Percentiles rank a stretch among this genome's conserved stretches.
Conservation (phyloP, 2,329 filamentous ascomycete genomes). For the Metarhizium robertsii region DNA sequence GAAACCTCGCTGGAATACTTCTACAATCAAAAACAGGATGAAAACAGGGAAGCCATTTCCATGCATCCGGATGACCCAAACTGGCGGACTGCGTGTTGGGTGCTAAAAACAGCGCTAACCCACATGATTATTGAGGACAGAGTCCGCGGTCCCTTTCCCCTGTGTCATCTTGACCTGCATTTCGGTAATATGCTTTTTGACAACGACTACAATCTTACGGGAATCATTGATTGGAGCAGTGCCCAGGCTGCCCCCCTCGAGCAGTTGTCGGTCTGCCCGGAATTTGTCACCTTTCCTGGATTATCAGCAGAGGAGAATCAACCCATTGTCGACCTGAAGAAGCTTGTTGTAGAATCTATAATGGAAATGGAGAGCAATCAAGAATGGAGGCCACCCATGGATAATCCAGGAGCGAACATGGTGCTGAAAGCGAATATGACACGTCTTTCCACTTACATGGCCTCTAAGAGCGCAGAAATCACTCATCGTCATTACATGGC, state of each 20-base stretch:
- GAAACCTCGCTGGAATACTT: slow-evolving; percentile 21
- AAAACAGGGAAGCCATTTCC: slow-evolving; percentile 13
- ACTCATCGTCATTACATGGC: slow-evolving; percentile 14
- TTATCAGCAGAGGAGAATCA: slow-evolving; percentile 18
- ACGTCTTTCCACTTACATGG: slow-evolving; percentile 12
- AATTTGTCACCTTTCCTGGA: slow-evolving; percentile 20
- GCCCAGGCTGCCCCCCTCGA: slow-evolving; percentile 25
- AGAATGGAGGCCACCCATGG: slow-evolving; percentile 6
- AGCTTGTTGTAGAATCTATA: slow-evolving; percentile 8
- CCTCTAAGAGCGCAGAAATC: slow-evolving; percentile 12
- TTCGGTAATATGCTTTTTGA: slow-evolving; percentile 32
- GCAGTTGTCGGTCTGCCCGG: slow-evolving; percentile 24
- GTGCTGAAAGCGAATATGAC: slow-evolving; percentile 4
- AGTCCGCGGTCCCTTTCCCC: slow-evolving; percentile 24
- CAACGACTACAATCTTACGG: slow-evolving; percentile 27
- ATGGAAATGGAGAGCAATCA: slow-evolving; percentile 8
- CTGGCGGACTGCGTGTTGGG: slow-evolving; percentile 21
- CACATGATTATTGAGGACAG: slow-evolving; percentile 20
- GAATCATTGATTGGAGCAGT: slow-evolving; percentile 25
- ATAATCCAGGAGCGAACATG: slow-evolving; percentile 4
- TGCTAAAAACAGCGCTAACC: slow-evolving; percentile 18
- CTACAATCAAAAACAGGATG: slow-evolving; percentile 14
- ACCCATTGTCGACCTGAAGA: slow-evolving; percentile 11
- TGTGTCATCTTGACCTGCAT: slow-evolving; percentile 25
- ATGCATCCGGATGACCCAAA: slow-evolving; percentile 16